phyloP scores from a whole-genome alignment of 176 grass and related monocot genomes.

The Bolboschoenus planiculmis region DNA sequence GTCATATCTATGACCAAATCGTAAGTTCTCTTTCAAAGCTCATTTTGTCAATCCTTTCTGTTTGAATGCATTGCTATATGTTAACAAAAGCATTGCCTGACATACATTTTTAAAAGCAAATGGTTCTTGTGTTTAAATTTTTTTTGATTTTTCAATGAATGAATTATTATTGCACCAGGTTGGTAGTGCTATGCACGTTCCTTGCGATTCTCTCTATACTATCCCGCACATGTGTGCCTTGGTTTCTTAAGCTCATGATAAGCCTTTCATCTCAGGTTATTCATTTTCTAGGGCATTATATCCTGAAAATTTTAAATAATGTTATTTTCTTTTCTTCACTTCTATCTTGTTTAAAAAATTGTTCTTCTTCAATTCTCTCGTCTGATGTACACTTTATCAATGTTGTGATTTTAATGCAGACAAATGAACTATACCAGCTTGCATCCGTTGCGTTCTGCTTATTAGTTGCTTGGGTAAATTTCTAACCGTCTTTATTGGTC shows the following conservation, averaged over 20 bases:
- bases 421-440: constrained; percentile 96
- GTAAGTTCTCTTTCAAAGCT: constrained; percentile 35
- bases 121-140: not conserved
- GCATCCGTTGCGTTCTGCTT: constrained; percentile 99
- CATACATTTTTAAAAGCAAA: not conserved
- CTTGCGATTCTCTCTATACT: constrained; percentile 86
- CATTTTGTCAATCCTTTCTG: constrained; percentile 5
- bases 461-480: constrained; percentile 94
- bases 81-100: not conserved
- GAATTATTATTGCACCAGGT: constrained; percentile 40
- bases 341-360: not conserved
- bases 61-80: not conserved
- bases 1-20: constrained; percentile 81
- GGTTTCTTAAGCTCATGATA: constrained; percentile 99
- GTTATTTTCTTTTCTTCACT: not conserved
- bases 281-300: not conserved
- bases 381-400: constrained; percentile 22
- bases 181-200: constrained; percentile 71
- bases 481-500: not conserved
- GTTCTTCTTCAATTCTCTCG: not conserved
- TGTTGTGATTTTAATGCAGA: constrained; percentile 52
- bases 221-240: constrained; percentile 72
- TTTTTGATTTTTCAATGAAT: not conserved
- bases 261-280: constrained; percentile 94
- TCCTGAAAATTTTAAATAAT: not conserved